phyloP scores from a whole-genome alignment of 1,139 yeast species.

The Debaryomycetaceae sp. region DNA sequence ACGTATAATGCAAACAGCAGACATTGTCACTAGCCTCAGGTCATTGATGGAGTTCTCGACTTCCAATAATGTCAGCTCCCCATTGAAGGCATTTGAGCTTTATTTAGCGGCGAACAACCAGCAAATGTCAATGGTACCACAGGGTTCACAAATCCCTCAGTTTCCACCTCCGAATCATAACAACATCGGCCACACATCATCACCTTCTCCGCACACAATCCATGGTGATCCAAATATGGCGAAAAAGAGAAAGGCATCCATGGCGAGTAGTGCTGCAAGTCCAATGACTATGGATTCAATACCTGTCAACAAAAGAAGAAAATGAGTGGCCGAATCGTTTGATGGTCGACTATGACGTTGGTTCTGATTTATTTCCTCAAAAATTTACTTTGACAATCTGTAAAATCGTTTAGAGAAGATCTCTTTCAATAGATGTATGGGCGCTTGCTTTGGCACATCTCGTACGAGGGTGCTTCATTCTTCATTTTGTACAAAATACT shows the following conservation, averaged over 20 bases:
- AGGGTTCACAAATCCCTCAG: not conserved
- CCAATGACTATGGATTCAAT: conserved; percentile 6
- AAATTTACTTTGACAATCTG: not conserved
- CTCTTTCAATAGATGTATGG: not conserved
- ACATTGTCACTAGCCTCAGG: conserved; percentile 67
- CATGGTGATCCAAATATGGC: conserved; percentile 16
- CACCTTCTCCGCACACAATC: conserved; percentile 19
- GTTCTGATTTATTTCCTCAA: not conserved
- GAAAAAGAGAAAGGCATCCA: conserved; percentile 14
- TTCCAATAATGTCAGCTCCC: conserved; percentile 45
- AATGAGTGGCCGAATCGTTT: conserved; percentile 3
- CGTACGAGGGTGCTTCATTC: not conserved
- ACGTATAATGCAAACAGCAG: conserved; percentile 70
- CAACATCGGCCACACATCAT: conserved; percentile 8
- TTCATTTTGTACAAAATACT: not conserved
- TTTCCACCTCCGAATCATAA: conserved; percentile 4
- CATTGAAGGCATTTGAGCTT: conserved; percentile 56
- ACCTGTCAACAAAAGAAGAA: conserved; percentile 10
- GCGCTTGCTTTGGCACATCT: not conserved
- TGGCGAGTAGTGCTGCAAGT: conserved; percentile 9
- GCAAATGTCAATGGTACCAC: conserved; percentile 11
- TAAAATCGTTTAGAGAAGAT: too few relatives aligned
- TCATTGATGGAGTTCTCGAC: conserved; percentile 60
- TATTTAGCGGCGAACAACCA: conserved; percentile 35
- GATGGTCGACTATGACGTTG: not conserved